phyloP scores from a whole-genome alignment of 257 asterid genomes.

The Plantago major region DNA sequence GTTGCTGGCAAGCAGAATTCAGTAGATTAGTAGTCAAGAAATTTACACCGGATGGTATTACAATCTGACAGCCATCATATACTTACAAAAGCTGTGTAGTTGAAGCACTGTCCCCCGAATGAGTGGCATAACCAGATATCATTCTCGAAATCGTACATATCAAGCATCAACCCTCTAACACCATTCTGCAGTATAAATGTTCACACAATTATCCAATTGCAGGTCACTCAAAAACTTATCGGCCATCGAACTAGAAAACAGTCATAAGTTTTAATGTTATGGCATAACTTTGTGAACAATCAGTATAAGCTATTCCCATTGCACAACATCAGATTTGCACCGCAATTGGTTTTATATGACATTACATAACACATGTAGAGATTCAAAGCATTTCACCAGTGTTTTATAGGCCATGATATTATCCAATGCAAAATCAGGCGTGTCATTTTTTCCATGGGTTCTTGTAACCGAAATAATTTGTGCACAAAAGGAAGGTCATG shows the following conservation, averaged over 20 bases:
- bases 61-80: background rate
- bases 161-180: slow-evolving; percentile 94
- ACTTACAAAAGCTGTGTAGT: slow-evolving; percentile 93
- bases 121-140: slow-evolving; percentile 98
- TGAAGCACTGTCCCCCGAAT: slow-evolving; percentile 76
- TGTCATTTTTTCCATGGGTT: no score
- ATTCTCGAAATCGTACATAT: slow-evolving; percentile 77
- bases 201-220: slow-evolving; percentile 19
- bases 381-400: background rate
- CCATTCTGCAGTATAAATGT: slow-evolving; percentile 67
- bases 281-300: background rate
- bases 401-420: background rate
- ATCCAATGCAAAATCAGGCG: no score
- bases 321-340: background rate
- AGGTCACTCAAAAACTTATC: background rate
- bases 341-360: slow-evolving; percentile 6
- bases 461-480: no score
- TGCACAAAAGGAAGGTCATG: no score
- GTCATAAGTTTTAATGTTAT: background rate
- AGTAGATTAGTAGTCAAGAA: slow-evolving; percentile 21
- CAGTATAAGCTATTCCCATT: background rate
- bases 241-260: background rate
- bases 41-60: background rate
- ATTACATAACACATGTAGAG: slow-evolving; percentile 4
- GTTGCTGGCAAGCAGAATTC: slow-evolving; percentile 47